Evolutionary conservation across 1,139 yeast genomes (phyloP).

Genomic region (Candida tropicalis): DNA sequence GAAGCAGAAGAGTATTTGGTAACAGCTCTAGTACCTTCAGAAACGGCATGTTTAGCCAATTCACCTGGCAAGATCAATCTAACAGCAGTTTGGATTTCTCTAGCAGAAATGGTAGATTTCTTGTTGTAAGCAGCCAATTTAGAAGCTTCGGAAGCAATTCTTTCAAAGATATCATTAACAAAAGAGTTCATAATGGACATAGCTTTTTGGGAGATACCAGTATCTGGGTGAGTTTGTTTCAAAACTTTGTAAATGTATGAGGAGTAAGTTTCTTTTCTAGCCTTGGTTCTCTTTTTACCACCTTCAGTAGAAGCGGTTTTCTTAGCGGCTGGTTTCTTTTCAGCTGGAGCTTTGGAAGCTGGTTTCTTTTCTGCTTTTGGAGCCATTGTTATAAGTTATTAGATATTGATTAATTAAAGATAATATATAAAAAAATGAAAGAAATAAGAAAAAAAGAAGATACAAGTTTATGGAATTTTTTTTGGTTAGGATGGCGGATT

Average conservation of each 20-base stretch:
- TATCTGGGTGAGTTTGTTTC: conserved; percentile 99
- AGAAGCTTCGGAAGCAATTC: conserved; percentile 97
- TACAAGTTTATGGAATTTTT: not conserved
- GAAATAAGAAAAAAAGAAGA: conserved; percentile 9
- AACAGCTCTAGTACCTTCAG: conserved; percentile 99
- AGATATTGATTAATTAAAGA: conserved; percentile 14
- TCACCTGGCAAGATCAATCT: conserved; percentile 99
- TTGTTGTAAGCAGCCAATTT: conserved; percentile 99
- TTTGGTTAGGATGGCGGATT: conserved; percentile 5
- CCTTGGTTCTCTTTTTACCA: conserved; percentile 92
- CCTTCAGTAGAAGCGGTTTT: conserved; percentile 83
- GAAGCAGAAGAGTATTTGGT: conserved; percentile 96
- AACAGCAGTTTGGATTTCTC: conserved; percentile 99
- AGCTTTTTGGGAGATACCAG: conserved; percentile 99
- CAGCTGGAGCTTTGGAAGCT: conserved; percentile 98
- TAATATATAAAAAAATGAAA: conserved; percentile 3
- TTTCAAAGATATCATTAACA: conserved; percentile 94
- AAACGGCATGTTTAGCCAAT: conserved; percentile 98
- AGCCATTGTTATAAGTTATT: conserved; percentile 62
- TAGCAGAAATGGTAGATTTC: conserved; percentile 97
- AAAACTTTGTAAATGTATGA: conserved; percentile 98
- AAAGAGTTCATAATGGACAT: conserved; percentile 99
- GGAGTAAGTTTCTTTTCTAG: conserved; percentile 98
- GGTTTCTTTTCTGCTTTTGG: conserved; percentile 98
- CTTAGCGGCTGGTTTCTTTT: conserved; percentile 95